These are phyloP conservation scores for Aspergillus panamensis DNA, from an alignment of 495 filamentous ascomycete species.

Conservation along the genomic window DNA sequence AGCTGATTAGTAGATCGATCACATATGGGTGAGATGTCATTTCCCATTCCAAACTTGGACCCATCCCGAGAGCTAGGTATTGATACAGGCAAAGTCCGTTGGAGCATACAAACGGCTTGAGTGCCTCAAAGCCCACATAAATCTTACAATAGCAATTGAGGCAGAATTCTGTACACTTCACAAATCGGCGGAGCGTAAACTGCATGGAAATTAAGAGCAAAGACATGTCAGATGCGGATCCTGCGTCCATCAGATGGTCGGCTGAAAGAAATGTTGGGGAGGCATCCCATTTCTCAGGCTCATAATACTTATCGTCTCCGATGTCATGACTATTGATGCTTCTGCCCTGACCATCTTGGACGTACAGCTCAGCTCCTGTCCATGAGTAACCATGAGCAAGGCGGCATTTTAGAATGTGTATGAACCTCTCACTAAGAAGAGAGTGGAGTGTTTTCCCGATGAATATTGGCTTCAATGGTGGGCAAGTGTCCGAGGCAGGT, in stretches of 20 bases:
- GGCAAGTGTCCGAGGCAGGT: neutral
- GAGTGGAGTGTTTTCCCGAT: conserved; percentile 69
- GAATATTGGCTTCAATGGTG: conserved; percentile 39
- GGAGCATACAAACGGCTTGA: conserved; percentile 89
- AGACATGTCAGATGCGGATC: conserved; percentile 34
- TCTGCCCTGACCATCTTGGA: conserved; percentile 43
- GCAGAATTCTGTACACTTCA: conserved; percentile 84
- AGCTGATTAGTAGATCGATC: conserved; percentile 79
- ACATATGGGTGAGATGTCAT: conserved; percentile 77
- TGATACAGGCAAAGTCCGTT: conserved; percentile 81
- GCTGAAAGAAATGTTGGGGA: conserved; percentile 33
- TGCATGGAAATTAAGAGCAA: conserved; percentile 77
- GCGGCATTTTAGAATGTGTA: conserved; percentile 60
- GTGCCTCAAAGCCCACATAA: conserved; percentile 69
- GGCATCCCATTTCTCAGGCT: conserved; percentile 27
- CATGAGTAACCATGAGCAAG: conserved; percentile 53
- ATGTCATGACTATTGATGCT: conserved; percentile 6
- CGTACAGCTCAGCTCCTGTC: conserved; percentile 65
- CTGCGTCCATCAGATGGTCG: conserved; percentile 50
- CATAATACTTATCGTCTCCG: conserved; percentile 12
- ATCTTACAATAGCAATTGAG: conserved; percentile 77
- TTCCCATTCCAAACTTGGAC: conserved; percentile 80
- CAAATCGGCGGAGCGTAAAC: conserved; percentile 73
- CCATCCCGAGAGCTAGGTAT: conserved; percentile 85
- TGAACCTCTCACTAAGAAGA: conserved; percentile 65